Conservation (phyloP, 176 grass and related monocot species). For the Carex pumila region DNA sequence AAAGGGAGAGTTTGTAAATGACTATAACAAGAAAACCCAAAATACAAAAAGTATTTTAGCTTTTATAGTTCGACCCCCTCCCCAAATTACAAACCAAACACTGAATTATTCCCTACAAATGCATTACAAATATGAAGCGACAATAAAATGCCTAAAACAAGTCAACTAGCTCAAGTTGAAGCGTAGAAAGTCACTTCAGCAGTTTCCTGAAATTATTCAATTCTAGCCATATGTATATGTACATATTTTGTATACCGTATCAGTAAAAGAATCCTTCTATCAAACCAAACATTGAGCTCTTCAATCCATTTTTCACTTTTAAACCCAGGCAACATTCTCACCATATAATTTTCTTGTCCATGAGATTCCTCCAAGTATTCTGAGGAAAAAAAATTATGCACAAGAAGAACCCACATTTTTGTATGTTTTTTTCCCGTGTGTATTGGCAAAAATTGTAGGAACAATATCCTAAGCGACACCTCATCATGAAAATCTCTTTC, state of each 20-base stretch:
- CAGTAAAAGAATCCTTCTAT: not conserved
- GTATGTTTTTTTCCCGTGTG: not conserved
- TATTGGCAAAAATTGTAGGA: not conserved
- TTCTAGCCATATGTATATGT: constrained; percentile 4
- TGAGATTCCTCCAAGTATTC: not conserved
- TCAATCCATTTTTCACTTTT: not conserved
- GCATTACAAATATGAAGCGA: not conserved
- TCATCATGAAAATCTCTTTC: constrained; percentile 39
- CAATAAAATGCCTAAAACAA: not conserved
- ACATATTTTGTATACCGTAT: not conserved
- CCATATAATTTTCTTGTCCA: not conserved
- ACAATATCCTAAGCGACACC: not conserved
- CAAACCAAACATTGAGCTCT: not conserved
- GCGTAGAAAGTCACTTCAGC: not conserved
- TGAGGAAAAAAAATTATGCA: not conserved
- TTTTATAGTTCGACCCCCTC: not conserved
- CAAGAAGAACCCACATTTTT: not conserved
- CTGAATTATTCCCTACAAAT: not conserved
- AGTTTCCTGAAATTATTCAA: not conserved
- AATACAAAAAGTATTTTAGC: not conserved
- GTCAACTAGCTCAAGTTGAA: not conserved
- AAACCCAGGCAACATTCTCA: not conserved
- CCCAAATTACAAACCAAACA: not conserved
- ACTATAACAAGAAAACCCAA: not conserved
- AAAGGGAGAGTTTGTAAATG: not conserved